Base-by-base conservation (phyloP, 495 filamentous ascomycete species). In the Annulohypoxylon nitens region DNA sequence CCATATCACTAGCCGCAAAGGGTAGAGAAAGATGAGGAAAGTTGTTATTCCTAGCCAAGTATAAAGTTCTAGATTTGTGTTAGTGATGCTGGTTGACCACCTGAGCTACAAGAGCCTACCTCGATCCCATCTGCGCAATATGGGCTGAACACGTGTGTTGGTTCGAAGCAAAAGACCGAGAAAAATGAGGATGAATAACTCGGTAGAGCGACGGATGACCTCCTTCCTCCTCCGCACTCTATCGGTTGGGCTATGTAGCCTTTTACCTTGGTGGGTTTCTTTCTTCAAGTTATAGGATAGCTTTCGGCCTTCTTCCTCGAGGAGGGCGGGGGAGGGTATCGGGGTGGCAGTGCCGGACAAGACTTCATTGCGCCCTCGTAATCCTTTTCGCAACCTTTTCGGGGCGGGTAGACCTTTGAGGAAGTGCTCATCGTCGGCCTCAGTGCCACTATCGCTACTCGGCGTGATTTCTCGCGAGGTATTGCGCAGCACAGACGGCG, bases 371-470 rank as follows among this genome's bases (percentile, higher is more conserved):
- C 74, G 78, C 6, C 85, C 87, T 48, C 86, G 81, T 30, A 97
- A 80, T 2, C 94, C 94, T 76, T 97, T 97, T 64, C 90, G 88
- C 16, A 89, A 86, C 41, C 90, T 86, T 26, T 88, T 90, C 1
- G 94, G 92, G 0, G 93, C 92, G 1, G 94, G 94, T 34, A 97
- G 79, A 4, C 93, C 92, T 76, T 90, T 93, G 71, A 97, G 84
- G 70, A 94, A 88, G 69, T 88, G 85, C 59, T 97, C 94, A 83
- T 97, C 94, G 75, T 97, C 93, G 14, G 94, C 93, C 75, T 98
- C 94, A 10, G 93, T 97, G 53, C 94, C 94, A 76, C 93, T 96
- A 61, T 97, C 93, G 80, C 93, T 96, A 11, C 87, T 86, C 6
- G 89, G 86, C 4, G 86, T 84, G n/a, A 86, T 86, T 51, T 81